Evolutionary conservation across 352 stramenopile species (phyloP), one percentile per base, ranked within the genome.

Genomic region (Peronospora tabacina): DNA sequence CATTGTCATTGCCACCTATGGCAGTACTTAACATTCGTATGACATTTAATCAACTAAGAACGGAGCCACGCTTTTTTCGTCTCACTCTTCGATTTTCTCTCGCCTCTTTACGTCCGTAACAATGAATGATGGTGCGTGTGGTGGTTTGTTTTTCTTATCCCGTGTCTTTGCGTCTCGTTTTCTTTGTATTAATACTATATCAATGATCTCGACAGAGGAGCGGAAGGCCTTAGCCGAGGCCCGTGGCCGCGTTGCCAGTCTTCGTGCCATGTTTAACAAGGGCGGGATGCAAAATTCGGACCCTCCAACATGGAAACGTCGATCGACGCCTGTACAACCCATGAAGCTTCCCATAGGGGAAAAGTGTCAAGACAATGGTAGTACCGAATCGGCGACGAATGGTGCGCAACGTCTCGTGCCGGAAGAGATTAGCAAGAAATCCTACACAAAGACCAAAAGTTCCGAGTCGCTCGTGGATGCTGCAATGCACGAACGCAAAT

Each of bases 231-330:
- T 75, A 49, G 68, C 70, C 28, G 57, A 71, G 15, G 52, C 68
- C 28, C 61, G 66, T 43, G 75, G 72, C 36, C 71, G 75, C 41
- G 72, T 85, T 22, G 62, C 64, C 34, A 82, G 76, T 43, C 49
- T 87, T 37, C 75, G 75, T 41, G 70, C 61, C 38, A 87, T 82
- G 75, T 87, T 87, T 61, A 81, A 78, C 56, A 81, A 81, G 41
- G 67, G 67, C 19, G 46, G 55, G 0, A 47, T 66, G 10, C 44
- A 37, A 33, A 55, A 66, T 36, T 24, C 49, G 8, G 51, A 66
- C 22, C 52, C 55, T 11, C 59, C 59, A 7, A 37, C 49, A 5
- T 68, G 49, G 45, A 60, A 61, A 26, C 57, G 57, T 9, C 37
- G 37, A 13, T 33, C 43, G 9, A 20, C 54, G 15, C 46, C 63